phyloP scores from a whole-genome alignment of 2,329 filamentous ascomycete species.

The Zymoseptoria passerinii region DNA sequence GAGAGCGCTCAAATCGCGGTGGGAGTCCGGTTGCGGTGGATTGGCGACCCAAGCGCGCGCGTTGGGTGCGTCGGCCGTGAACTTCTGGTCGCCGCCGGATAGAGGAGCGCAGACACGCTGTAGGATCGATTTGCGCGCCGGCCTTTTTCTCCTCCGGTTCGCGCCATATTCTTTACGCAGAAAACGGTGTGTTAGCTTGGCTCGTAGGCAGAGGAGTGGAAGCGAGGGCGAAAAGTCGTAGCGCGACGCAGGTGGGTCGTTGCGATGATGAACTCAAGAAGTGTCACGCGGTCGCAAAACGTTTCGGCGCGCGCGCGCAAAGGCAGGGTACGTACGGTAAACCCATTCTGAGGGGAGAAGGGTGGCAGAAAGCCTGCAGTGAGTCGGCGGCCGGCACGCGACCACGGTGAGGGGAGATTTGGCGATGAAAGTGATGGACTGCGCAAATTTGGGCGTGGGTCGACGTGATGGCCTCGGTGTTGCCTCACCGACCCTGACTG shows the following conservation, averaged over 20 bases:
- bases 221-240: constrained; percentile 1
- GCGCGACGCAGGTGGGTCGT: constrained; percentile 3
- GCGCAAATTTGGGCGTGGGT: background rate
- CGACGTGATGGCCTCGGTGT: background rate
- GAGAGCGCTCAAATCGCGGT: constrained; percentile 20
- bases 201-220: background rate
- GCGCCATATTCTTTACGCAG: constrained; percentile 39
- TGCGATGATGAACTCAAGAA: background rate
- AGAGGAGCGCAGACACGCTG: constrained; percentile 41
- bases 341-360: constrained; percentile 34
- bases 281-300: background rate
- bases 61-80: constrained; percentile 21
- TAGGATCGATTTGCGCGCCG: constrained; percentile 44
- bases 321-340: constrained; percentile 37
- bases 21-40: constrained; percentile 15
- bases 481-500: background rate
- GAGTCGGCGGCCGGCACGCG: constrained; percentile 16
- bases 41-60: constrained; percentile 23
- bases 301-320: background rate
- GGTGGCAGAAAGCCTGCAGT: constrained; percentile 6
- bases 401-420: constrained; percentile 15
- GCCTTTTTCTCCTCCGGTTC: constrained; percentile 42
- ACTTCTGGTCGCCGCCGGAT: constrained; percentile 44
- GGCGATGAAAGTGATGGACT: constrained; percentile 2
- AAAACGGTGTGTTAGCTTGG: constrained; percentile 5